These are phyloP conservation scores for Cladosporium sp. DNA, from an alignment of 2,329 filamentous ascomycete species.

Conservation along the genomic window DNA sequence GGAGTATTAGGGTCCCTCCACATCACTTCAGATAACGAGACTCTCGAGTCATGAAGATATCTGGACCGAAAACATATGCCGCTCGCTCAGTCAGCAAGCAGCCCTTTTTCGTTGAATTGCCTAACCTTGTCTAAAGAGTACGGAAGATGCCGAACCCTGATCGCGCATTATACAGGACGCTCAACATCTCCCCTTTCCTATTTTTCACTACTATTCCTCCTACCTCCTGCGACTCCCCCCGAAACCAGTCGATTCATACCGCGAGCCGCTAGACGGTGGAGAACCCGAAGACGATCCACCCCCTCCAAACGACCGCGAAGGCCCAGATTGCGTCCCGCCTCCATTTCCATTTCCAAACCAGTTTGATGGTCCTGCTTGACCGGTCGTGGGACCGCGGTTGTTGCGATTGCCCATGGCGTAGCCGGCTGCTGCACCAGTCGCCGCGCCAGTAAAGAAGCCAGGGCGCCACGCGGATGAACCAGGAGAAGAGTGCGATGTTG, in stretches of 20 bases:
- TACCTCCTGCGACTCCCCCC: slow-evolving; percentile 20
- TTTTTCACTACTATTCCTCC: neutral
- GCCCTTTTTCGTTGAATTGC: neutral
- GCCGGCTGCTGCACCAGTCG: slow-evolving; percentile 68
- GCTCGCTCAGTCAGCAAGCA: neutral
- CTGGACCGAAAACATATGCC: neutral
- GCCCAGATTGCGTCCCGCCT: neutral
- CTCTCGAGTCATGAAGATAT: slow-evolving; percentile 1
- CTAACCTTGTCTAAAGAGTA: neutral
- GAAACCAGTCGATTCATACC: slow-evolving; percentile 22
- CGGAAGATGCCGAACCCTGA: neutral
- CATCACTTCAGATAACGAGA: neutral
- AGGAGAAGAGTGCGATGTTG: slow-evolving; percentile 12
- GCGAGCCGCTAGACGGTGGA: slow-evolving; percentile 14
- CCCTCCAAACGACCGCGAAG: slow-evolving; percentile 14
- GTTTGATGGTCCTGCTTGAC: slow-evolving; percentile 37
- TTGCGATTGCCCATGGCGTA: slow-evolving; percentile 60
- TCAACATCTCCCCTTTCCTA: neutral
- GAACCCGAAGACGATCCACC: slow-evolving; percentile 4
- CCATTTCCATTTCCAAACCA: slow-evolving; percentile 31
- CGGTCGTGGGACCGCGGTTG: slow-evolving; percentile 33
- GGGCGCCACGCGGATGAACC: slow-evolving; percentile 60
- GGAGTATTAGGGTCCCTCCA: neutral
- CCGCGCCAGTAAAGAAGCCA: slow-evolving; percentile 73
- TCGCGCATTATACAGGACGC: neutral